A percentile compares a stretch with the other conserved stretches of the same genome.
Evolutionary conservation across 2,329 filamentous ascomycete species (phyloP).

Genomic region (Fusarium annulatum): DNA sequence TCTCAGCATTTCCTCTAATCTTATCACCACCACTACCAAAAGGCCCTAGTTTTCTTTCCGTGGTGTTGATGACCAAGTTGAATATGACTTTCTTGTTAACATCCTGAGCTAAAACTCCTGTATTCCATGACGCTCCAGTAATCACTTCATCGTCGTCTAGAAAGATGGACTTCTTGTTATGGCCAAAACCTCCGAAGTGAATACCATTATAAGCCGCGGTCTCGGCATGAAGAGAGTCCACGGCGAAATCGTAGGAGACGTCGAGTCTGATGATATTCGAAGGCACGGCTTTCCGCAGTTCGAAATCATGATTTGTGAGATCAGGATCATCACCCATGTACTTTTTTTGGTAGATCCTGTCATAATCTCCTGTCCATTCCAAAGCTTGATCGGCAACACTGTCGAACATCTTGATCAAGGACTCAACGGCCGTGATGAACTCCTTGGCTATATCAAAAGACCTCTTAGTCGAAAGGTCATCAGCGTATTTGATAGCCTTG

Average conservation of each 20-base stretch:
- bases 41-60: not conserved
- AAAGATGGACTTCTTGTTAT: not conserved
- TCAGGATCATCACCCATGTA: not conserved
- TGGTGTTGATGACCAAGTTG: not conserved
- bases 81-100: not conserved
- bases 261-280: not conserved
- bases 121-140: not conserved
- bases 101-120: not conserved
- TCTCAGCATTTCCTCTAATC: accelerated
- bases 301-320: not conserved
- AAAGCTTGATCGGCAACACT: not conserved
- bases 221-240: not conserved
- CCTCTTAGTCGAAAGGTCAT: accelerated
- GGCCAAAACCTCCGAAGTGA: not conserved
- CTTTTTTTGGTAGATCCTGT: not conserved
- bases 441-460: not conserved
- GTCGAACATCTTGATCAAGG: not conserved
- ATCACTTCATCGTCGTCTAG: not conserved
- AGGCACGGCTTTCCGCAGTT: not conserved
- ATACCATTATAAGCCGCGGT: not conserved
- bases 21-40: not conserved
- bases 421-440: not conserved
- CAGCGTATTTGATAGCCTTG: not conserved
- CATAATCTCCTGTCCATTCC: not conserved
- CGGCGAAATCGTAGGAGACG: not conserved